Evolutionary conservation across 306 rosid genomes (phyloP), one percentile per base, ranked within the genome.

Genomic region (Cicer arietinum): DNA sequence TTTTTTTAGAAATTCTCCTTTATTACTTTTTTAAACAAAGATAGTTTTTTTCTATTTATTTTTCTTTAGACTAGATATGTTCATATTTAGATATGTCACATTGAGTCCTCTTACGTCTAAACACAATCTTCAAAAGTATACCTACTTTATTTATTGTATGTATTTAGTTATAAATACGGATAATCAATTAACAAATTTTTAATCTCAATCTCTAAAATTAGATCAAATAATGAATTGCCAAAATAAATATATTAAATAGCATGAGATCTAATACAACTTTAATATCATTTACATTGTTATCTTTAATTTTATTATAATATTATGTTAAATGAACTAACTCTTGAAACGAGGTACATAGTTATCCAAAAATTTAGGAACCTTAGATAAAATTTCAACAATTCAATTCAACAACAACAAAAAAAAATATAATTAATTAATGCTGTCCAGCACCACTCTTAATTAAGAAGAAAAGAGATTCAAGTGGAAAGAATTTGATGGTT

Each of bases 401-500:
- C 20, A 18, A 18, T 18, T 18, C 20, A 18, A 14, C 12, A 68
- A 44, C 14, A 41, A 10, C 8, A 63, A 58, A 25, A 20, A 20
- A 20, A 20, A 1, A 10, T 25, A 2, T 22, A 22, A 22, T 22
- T 22, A 71, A 75, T 35, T 25, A 63, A 69, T 35, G 80, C 16
- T 69, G 54, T 64, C 79, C 79, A 70, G 51, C 69, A 18, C 65
- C 42, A 59, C 74, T 64, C 7, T 20, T 10, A 16, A 17, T 20
- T 13, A 16, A 53, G 11, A 5, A 11, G 61, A 71, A 71, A 2
- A 66, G 46, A 67, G 79, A 81, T 78, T 60, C 82, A 64, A 42
- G 56, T 60, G 52, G 65, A 44, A 52, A 43, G 58, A 81, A 69
- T 75, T 17, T 57, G 66, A 69, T 59, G 76, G 48, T 67, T 56